Conservation (phyloP, 1,284 basidiomycete species). For the Melanopsichium pennsylvanicum region DNA sequence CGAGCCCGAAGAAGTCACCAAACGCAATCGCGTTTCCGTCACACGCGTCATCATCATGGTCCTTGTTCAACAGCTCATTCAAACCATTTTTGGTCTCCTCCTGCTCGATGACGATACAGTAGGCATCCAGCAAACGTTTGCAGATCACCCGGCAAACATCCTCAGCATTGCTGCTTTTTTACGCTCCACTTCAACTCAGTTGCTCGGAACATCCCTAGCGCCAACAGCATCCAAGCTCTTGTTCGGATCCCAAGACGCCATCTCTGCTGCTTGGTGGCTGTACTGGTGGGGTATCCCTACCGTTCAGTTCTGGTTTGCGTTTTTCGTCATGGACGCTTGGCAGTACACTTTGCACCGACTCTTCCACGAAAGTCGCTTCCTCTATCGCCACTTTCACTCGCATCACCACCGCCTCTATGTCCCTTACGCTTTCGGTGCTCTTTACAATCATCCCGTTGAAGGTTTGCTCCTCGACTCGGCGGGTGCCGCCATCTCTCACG, state of each 20-base stretch:
- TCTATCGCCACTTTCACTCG: constrained; percentile 92
- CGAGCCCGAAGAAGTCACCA: constrained; percentile 80
- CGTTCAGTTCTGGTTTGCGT: constrained; percentile 79
- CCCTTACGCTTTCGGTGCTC: constrained; percentile 93
- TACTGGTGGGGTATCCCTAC: constrained; percentile 96
- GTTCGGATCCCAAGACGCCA: constrained; percentile 35
- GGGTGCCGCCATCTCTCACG: constrained; percentile 81
- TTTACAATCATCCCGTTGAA: constrained; percentile 97
- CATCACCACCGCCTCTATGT: constrained; percentile 96
- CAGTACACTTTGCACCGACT: constrained; percentile 94
- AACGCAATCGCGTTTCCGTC: constrained; percentile 79
- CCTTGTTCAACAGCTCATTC: constrained; percentile 82
- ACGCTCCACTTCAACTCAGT: constrained; percentile 8
- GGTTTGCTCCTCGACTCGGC: constrained; percentile 85
- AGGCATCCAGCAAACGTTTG: constrained; percentile 45
- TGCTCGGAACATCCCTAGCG: constrained; percentile 12
- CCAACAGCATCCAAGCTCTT: constrained; percentile 23
- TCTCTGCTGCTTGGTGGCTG: constrained; percentile 71
- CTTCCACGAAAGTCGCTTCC: constrained; percentile 88
- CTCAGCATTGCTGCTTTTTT: constrained; percentile 21
- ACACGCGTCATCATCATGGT: constrained; percentile 80
- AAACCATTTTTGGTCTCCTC: constrained; percentile 78
- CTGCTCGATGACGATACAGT: constrained; percentile 73
- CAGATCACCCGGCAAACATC: constrained; percentile 69
- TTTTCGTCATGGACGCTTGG: constrained; percentile 96